Evolutionary conservation across 495 filamentous ascomycete species (phyloP).

Genomic region (Hypoxylon trugodes): DNA sequence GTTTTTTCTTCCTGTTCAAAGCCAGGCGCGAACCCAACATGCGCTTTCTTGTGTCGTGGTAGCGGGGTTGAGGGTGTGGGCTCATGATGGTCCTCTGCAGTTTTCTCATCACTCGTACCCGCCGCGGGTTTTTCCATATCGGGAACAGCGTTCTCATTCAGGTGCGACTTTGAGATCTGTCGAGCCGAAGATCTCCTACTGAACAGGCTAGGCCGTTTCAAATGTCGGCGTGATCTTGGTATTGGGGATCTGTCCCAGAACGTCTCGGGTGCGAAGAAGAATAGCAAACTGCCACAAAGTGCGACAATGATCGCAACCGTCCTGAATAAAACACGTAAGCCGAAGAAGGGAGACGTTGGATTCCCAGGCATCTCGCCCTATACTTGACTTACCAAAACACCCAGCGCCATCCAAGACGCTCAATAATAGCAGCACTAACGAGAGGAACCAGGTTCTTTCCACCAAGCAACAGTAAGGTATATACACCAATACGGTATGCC

Average conservation of each 20-base stretch:
- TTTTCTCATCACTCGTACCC: conserved; percentile 5
- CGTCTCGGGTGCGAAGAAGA: conserved; percentile 94
- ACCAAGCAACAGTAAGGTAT: conserved; percentile 86
- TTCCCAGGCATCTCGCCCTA: background rate
- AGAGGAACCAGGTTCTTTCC: conserved; percentile 94
- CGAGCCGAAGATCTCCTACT: conserved; percentile 51
- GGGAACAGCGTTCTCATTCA: background rate
- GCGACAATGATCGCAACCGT: conserved; percentile 87
- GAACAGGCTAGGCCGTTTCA: conserved; percentile 49
- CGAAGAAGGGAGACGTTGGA: background rate
- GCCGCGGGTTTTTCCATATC: conserved; percentile 8
- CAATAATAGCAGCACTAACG: conserved; percentile 86
- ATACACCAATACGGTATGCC: conserved; percentile 94
- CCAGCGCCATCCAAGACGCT: conserved; percentile 85
- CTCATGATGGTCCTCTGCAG: conserved; percentile 13
- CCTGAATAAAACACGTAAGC: conserved; percentile 55
- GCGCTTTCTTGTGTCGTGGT: conserved; percentile 39
- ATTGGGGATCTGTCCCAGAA: conserved; percentile 92
- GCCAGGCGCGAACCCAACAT: conserved; percentile 66
- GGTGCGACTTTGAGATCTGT: conserved; percentile 23
- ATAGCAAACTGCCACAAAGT: conserved; percentile 75
- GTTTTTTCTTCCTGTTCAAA: conserved; percentile 4
- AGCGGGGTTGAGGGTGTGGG: conserved; percentile 20
- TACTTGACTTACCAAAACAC: conserved; percentile 77
- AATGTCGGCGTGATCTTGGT: conserved; percentile 55